These are phyloP conservation scores for Aspergillus ostianus DNA, from an alignment of 495 filamentous ascomycete species.

Conservation along the genomic window DNA sequence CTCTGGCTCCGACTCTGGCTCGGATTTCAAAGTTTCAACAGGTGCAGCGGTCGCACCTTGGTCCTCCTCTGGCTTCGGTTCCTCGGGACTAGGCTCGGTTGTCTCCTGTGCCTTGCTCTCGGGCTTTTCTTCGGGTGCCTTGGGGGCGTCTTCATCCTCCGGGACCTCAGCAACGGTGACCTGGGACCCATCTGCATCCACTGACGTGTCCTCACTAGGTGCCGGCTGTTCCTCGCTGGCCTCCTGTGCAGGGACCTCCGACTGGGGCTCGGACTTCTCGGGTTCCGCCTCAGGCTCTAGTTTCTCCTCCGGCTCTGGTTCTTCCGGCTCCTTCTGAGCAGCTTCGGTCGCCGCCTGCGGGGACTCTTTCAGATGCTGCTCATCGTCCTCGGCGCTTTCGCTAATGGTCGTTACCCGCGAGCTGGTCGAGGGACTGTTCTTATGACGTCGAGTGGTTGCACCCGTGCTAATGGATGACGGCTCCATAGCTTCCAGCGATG, in stretches of 20 bases:
- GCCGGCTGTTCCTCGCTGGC: not conserved
- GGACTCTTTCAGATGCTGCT: constrained; percentile 20
- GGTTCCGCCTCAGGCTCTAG: constrained; percentile 3
- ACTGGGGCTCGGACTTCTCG: constrained; percentile 12
- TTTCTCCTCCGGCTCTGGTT: not conserved
- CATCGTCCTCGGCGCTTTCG: constrained; percentile 68
- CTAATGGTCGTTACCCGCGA: constrained; percentile 68
- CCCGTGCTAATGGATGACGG: constrained; percentile 43
- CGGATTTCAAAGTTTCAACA: constrained; percentile 1
- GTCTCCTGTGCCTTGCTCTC: not conserved
- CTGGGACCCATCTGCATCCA: constrained; percentile 16
- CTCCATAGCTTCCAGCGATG: constrained; percentile 32
- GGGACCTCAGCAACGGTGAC: constrained; percentile 24
- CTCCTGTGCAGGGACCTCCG: constrained; percentile 11
- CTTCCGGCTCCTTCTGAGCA: constrained; percentile 14
- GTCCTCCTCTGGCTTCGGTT: not conserved
- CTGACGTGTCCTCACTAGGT: not conserved
- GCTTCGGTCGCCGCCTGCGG: constrained; percentile 3
- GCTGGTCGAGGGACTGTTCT: constrained; percentile 72
- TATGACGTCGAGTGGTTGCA: constrained; percentile 71
- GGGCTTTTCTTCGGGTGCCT: not conserved
- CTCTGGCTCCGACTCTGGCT: constrained; percentile 14
- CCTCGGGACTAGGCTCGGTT: not conserved
- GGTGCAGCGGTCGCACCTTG: not conserved
- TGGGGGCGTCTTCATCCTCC: constrained; percentile 12